These are phyloP conservation scores for Suillus lakei DNA, from an alignment of 768 basidiomycete species.

Conservation along the genomic window DNA sequence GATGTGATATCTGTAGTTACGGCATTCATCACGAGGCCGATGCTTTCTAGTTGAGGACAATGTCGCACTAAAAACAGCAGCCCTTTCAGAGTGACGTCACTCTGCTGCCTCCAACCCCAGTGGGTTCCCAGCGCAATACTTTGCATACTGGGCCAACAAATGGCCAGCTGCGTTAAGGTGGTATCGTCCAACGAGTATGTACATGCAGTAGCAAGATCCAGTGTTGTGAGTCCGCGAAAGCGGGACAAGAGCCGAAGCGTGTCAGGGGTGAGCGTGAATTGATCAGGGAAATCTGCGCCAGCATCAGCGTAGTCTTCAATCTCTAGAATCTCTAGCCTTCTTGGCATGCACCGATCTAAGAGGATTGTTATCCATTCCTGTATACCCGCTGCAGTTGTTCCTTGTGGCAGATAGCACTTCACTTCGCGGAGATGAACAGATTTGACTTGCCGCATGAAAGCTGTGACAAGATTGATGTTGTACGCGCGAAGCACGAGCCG, in stretches of 20 bases:
- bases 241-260: constrained; percentile 8
- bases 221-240: constrained; percentile 6
- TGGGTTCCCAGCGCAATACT: constrained; percentile 5
- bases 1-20: constrained; percentile 8
- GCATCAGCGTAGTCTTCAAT: constrained; percentile 7
- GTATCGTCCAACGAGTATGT: constrained; percentile 12
- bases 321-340: constrained; percentile 6
- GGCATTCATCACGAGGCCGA: constrained; percentile 9
- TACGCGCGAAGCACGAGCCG: constrained; percentile 7
- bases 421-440: constrained; percentile 2
- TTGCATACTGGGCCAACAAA: constrained; percentile 11
- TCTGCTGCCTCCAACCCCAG: constrained; percentile 10
- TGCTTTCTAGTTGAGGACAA: constrained; percentile 5
- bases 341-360: constrained; percentile 2
- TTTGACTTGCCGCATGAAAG: constrained; percentile 7
- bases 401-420: constrained; percentile 3
- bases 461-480: constrained; percentile 3
- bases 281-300: neutral
- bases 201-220: constrained; percentile 4
- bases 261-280: constrained; percentile 3
- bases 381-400: constrained; percentile 3
- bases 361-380: constrained; percentile 7
- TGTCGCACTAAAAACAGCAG: constrained; percentile 12
- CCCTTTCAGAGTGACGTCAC: constrained; percentile 9
- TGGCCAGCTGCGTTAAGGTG: constrained; percentile 10